Evolutionary conservation across 108 stramenopile species (phyloP).

Genomic region (Fragilaria radians): DNA sequence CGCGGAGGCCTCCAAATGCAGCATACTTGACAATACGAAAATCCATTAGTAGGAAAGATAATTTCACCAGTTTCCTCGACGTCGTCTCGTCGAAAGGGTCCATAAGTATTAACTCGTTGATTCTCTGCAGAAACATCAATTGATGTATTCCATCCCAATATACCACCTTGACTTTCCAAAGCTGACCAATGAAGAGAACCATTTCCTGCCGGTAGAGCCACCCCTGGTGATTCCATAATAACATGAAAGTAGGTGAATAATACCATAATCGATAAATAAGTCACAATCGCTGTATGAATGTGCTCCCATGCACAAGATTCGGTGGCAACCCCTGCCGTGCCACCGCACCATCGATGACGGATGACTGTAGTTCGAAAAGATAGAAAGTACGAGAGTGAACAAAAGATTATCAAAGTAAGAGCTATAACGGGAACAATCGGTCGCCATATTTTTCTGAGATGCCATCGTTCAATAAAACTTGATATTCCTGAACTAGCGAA

Average conservation of each 20-base stretch:
- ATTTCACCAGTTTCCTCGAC: neutral
- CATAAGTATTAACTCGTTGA: slow-evolving; percentile 17
- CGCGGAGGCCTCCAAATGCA: slow-evolving; percentile 54
- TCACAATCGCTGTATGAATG: slow-evolving; percentile 35
- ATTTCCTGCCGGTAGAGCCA: slow-evolving; percentile 21
- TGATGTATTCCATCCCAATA: slow-evolving; percentile 12
- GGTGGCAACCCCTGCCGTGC: neutral
- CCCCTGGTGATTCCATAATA: slow-evolving; percentile 57
- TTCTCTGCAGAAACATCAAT: slow-evolving; percentile 20
- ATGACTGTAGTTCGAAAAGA: slow-evolving; percentile 22
- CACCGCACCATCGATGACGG: slow-evolving; percentile 31
- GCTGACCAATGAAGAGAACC: slow-evolving; percentile 16
- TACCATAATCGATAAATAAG: slow-evolving; percentile 52
- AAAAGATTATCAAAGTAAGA: slow-evolving; percentile 17
- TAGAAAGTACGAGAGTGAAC: slow-evolving; percentile 16
- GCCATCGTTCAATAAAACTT: slow-evolving; percentile 6
- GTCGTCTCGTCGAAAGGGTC: neutral
- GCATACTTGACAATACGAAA: slow-evolving; percentile 58
- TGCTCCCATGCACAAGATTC: slow-evolving; percentile 17
- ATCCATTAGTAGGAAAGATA: neutral
- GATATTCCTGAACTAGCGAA: neutral
- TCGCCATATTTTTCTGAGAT: slow-evolving; percentile 21
- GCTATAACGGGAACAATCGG: slow-evolving; percentile 25
- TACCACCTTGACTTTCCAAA: slow-evolving; percentile 37
- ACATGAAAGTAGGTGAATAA: slow-evolving; percentile 45